A percentile compares a stretch with the other conserved stretches of the same genome.
These are phyloP conservation scores for Xylona heveae DNA, from an alignment of 495 filamentous ascomycete genomes.

Conservation along the genomic window DNA sequence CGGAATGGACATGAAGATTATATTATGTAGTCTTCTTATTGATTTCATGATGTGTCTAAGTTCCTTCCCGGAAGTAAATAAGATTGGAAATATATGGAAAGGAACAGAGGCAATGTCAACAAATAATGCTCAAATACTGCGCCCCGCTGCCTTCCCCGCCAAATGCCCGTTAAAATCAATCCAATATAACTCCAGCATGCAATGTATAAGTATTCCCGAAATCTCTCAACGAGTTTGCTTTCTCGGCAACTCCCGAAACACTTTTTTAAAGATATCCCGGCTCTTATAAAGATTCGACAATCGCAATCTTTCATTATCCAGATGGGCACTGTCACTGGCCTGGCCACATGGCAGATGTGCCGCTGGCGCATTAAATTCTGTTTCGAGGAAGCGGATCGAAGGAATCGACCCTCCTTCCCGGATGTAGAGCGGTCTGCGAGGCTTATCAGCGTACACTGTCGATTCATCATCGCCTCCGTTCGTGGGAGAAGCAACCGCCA, in stretches of 20 bases:
- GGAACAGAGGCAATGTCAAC: too few relatives aligned
- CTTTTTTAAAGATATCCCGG: conserved; percentile 70
- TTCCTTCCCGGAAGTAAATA: too few relatives aligned
- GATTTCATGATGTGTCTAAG: too few relatives aligned
- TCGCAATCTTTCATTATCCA: conserved; percentile 82
- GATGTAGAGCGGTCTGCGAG: conserved; percentile 58
- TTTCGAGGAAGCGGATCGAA: conserved; percentile 80
- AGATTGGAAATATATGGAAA: too few relatives aligned
- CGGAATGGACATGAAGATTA: too few relatives aligned
- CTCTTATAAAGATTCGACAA: conserved; percentile 79
- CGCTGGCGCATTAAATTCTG: conserved; percentile 80
- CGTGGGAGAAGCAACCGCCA: conserved; percentile 5
- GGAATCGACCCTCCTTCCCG: conserved; percentile 91
- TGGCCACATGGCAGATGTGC: conserved; percentile 91
- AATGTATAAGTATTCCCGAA: too few relatives aligned
- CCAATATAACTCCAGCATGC: too few relatives aligned
- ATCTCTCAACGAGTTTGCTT: conserved; percentile 13
- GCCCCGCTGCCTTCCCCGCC: too few relatives aligned
- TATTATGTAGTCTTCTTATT: too few relatives aligned
- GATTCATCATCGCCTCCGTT: neutral
- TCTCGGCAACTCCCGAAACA: conserved; percentile 51
- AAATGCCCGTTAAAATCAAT: too few relatives aligned
- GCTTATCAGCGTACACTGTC: conserved; percentile 12
- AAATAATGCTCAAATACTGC: too few relatives aligned
- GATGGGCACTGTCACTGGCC: conserved; percentile 80